Conservation (phyloP, 495 filamentous ascomycete species). For the Mycothermus thermophilus region DNA sequence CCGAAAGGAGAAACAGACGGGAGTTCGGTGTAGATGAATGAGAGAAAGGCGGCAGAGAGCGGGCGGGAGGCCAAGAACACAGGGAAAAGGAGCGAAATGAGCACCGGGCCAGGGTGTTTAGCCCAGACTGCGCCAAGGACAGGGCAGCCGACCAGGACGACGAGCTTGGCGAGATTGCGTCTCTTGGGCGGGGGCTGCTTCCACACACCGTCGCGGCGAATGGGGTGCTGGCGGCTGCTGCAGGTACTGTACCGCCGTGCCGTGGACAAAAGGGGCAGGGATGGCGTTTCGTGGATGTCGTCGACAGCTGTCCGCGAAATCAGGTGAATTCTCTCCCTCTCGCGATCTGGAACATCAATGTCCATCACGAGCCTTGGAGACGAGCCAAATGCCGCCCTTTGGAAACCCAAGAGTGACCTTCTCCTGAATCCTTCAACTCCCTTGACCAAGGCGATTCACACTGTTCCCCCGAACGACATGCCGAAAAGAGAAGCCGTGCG, state of each 20-base stretch:
- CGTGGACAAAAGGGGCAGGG: too few species aligned
- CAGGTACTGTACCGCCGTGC: slow-evolving; percentile 10
- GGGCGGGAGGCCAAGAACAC: slow-evolving; percentile 5
- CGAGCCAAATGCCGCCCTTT: too few species aligned
- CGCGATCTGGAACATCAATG: too few species aligned
- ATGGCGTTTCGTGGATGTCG: too few species aligned
- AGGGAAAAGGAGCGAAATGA: slow-evolving; percentile 26
- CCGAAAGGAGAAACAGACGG: slow-evolving; percentile 12
- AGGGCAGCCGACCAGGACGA: slow-evolving; percentile 5
- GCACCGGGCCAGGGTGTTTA: slow-evolving; percentile 16
- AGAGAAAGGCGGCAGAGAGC: slow-evolving; percentile 9
- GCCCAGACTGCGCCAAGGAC: slow-evolving; percentile 10
- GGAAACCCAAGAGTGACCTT: too few species aligned
- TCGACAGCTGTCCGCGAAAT: too few species aligned
- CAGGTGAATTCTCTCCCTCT: too few species aligned
- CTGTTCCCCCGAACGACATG: too few species aligned
- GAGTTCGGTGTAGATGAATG: slow-evolving; percentile 13
- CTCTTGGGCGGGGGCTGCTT: slow-evolving; percentile 1
- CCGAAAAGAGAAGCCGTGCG: too few species aligned
- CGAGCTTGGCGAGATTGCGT: slow-evolving; percentile 24
- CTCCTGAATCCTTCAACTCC: too few species aligned
- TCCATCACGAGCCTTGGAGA: too few species aligned
- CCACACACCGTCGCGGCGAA: slow-evolving; percentile 3
- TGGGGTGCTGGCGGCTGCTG: slow-evolving; percentile 10
- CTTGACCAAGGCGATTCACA: too few species aligned